Percentiles rank a stretch among this genome's conserved stretches.
Evolutionary conservation across 345 rosid genomes (phyloP).

Genomic region (Gossypium bickii): DNA sequence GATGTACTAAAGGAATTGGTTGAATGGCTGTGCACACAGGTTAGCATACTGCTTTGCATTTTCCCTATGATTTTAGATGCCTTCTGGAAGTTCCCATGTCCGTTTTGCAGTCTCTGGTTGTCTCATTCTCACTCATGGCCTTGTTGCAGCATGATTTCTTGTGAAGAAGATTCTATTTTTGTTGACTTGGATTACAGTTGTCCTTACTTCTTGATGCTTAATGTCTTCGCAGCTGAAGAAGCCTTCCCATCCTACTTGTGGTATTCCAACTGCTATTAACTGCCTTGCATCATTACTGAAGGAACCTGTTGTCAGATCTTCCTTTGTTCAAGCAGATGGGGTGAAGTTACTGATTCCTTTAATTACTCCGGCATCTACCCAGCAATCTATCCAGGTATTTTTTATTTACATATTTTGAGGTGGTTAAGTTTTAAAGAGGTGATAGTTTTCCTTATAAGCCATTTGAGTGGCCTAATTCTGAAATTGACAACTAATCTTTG

Average conservation of each 20-base stretch:
- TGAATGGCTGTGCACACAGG: conserved; percentile 98
- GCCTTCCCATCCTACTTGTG: conserved; percentile 83
- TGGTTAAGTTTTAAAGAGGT: conserved; percentile 1
- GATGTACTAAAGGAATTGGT: conserved; percentile 92
- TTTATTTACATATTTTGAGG: neutral
- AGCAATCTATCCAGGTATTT: conserved; percentile 90
- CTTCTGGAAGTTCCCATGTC: neutral
- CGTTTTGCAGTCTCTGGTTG: neutral
- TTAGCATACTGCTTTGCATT: conserved; percentile 18
- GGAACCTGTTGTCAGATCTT: conserved; percentile 87
- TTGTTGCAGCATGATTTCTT: conserved; percentile 2
- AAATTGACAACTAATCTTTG: conserved; percentile 18
- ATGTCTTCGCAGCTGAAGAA: conserved; percentile 61
- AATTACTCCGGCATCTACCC: conserved; percentile 93
- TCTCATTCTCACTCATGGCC: neutral
- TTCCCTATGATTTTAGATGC: neutral
- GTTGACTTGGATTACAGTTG: neutral
- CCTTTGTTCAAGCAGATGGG: conserved; percentile 87
- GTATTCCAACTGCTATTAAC: conserved; percentile 69
- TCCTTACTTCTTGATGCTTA: conserved; percentile 1
- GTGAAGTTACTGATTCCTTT: conserved; percentile 82
- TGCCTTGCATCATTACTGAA: conserved; percentile 74
- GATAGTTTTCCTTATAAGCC: neutral
- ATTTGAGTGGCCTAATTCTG: neutral
- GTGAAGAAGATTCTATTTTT: neutral